Evolutionary conservation across 169 alveolate genomes (phyloP).

Genomic region (Plasmodium gonderi): DNA sequence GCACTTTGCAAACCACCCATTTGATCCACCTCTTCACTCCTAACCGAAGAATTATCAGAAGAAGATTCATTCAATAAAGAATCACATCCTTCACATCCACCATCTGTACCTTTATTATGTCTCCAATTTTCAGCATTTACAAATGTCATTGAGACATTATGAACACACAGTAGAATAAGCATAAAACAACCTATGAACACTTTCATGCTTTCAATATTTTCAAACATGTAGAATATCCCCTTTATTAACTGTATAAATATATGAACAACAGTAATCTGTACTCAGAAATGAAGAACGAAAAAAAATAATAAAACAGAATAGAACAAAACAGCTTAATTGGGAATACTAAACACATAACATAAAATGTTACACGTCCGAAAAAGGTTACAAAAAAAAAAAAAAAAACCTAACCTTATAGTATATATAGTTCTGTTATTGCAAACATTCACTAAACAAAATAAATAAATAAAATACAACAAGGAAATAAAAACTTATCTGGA

Average conservation of each 20-base stretch:
- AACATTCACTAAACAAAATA: not conserved
- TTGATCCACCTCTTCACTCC: not conserved
- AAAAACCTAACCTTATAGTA: not conserved
- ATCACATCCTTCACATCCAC: not conserved
- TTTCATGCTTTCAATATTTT: slow-evolving; percentile 10
- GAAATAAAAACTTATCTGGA: not conserved
- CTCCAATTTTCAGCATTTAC: slow-evolving; percentile 17
- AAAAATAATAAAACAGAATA: not conserved
- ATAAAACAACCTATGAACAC: not conserved
- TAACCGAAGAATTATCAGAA: not conserved
- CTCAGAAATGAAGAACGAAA: not conserved
- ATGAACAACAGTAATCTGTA: not conserved
- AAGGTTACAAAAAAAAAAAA: not conserved
- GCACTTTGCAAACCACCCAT: not conserved
- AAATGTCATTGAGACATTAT: not conserved
- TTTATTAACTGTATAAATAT: not conserved
- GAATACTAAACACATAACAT: not conserved
- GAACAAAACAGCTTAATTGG: not conserved
- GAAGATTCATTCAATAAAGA: not conserved
- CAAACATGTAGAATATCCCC: not conserved
- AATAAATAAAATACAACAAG: not conserved
- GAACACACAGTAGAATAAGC: not conserved
- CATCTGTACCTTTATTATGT: not conserved
- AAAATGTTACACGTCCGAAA: not conserved
- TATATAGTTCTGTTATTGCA: not conserved